phyloP scores from a whole-genome alignment of 192 early-diverging fungal genomes.

The Endogone sp. region DNA sequence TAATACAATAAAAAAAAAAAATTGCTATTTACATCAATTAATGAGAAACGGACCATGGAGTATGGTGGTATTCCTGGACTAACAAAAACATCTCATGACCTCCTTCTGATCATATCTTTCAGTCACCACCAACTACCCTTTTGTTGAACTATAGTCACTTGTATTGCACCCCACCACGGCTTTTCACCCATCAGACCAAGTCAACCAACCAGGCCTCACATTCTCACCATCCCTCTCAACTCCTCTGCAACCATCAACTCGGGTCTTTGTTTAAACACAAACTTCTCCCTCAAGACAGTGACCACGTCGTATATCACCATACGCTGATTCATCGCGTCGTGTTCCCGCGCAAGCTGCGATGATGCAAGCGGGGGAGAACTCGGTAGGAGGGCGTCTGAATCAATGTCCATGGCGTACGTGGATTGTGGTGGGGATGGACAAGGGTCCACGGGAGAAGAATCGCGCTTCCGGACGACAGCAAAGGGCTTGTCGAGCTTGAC shows the following conservation, averaged over 20 bases:
- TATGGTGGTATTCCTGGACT: too few species aligned
- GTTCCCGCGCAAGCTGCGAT: neutral
- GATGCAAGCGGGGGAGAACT: neutral
- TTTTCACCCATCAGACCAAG: too few species aligned
- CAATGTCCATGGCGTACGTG: neutral
- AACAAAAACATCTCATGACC: too few species aligned
- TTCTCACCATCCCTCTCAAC: conserved; percentile 21
- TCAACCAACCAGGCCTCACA: too few species aligned
- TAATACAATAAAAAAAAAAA: too few species aligned
- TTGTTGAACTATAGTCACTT: too few species aligned
- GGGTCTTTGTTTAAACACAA: conserved; percentile 23
- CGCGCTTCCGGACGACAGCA: conserved; percentile 22
- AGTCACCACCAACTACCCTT: too few species aligned
- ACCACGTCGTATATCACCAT: conserved; percentile 20
- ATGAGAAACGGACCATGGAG: too few species aligned
- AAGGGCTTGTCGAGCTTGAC: conserved; percentile 27
- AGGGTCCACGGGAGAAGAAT: neutral
- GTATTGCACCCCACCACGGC: too few species aligned
- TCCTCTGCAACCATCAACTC: conserved; percentile 26
- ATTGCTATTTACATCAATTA: too few species aligned
- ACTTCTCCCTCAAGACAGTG: conserved; percentile 27
- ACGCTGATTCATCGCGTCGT: neutral
- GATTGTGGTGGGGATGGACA: neutral
- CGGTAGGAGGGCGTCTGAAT: neutral
- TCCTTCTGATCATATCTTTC: too few species aligned